Conservation (phyloP, 1,284 basidiomycete species). For the Somion occarium region DNA sequence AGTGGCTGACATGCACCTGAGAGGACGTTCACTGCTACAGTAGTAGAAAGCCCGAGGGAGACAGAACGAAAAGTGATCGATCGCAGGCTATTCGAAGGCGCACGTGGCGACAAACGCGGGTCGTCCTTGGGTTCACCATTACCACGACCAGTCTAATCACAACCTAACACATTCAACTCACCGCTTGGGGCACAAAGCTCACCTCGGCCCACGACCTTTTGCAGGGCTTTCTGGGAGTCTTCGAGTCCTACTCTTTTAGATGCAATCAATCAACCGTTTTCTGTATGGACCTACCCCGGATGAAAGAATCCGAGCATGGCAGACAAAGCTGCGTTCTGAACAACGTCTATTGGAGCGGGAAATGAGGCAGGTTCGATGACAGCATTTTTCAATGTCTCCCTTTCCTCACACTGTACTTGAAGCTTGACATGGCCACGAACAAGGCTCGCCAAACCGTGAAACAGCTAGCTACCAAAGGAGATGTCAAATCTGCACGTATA, state of each 20-base stretch:
- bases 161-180: too few species aligned
- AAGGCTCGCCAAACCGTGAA: slow-evolving; percentile 86
- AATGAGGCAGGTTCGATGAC: slow-evolving; percentile 78
- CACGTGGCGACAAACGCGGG: too few species aligned
- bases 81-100: too few species aligned
- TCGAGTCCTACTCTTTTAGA: too few species aligned
- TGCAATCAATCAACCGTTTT: slow-evolving; percentile 88
- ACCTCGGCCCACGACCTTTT: too few species aligned
- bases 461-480: slow-evolving; percentile 87
- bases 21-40: too few species aligned
- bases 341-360: slow-evolving; percentile 83
- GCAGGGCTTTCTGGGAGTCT: too few species aligned
- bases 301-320: slow-evolving; percentile 88
- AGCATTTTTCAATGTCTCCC: background rate
- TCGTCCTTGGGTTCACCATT: too few species aligned
- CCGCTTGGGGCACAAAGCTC: too few species aligned
- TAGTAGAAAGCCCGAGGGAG: too few species aligned
- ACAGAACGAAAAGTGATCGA: too few species aligned
- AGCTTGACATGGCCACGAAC: slow-evolving; percentile 81
- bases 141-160: too few species aligned
- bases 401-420: slow-evolving; percentile 14
- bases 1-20: background rate
- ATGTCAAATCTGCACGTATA: slow-evolving; percentile 89
- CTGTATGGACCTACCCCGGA: slow-evolving; percentile 94
- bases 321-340: slow-evolving; percentile 77